Evolutionary conservation across 805 yeast genomes (phyloP), one percentile per base, ranked within the genome.

Genomic region (Zygosaccharomyces lentus): DNA sequence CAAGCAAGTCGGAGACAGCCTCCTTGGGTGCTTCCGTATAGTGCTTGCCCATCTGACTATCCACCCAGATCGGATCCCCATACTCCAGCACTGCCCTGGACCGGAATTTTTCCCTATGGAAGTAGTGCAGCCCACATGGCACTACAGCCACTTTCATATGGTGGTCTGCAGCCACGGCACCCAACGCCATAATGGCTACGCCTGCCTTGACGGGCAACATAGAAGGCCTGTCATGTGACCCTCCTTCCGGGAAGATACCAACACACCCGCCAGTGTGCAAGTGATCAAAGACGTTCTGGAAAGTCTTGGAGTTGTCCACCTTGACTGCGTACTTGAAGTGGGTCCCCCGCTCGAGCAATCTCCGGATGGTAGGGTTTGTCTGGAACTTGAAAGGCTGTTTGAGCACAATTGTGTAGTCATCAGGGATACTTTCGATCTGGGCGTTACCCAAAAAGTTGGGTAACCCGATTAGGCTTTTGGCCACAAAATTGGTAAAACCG

Each of bases 161-260:
- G 0, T 93, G 89, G 53, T 84, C 78, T 37, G 81, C 76, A 17
- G 84, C 87, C 72, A 87, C 78, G 0, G 98, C 95, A 12, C 97
- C 98, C 15, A 91, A 71, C 0, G 98, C 98, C 98, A 91, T 91
- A 46, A 91, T 84, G 1, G 97, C 96, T 21, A 91, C 96, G 40
- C 99, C 99, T 0, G 97, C 96, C 62, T 91, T 91, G 54, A 91
- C 72, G 0, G 99, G 98, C 35, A 91, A 72, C 55, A 91, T 67
- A 51, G 87, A 91, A 1, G 97, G 81, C 51, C 99, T 75, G 64
- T 91, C 99, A 60, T 91, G 99, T 7, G 96, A 87, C 0, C 99
- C 99, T 48, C 99, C 99, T 69, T 91, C 99, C 3, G 98, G 96
- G 68, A 88, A 91, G 38, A 91, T 86, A 3, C 96, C 96, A 7